Base-by-base conservation (phyloP, 139 green algal genomes). In the Bryopsis sp. region DNA sequence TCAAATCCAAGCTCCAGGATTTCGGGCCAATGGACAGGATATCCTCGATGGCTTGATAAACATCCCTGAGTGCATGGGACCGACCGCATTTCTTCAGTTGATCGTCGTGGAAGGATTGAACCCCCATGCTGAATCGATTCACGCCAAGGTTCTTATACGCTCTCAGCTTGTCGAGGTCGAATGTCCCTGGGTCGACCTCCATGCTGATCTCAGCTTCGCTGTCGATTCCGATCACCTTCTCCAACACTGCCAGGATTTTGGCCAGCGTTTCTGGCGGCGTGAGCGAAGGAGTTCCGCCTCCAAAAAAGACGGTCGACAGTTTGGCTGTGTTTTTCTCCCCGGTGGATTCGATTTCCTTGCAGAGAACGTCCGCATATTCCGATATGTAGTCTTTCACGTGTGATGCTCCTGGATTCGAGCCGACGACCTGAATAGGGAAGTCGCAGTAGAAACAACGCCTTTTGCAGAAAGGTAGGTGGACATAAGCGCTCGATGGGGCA, bases 391-490 rank as follows among this genome's bases (percentile, higher is more conserved):
- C 65, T 59, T 77, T 64, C 28, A 71, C 67, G 4, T 28, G 69
- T 75, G 73, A 54, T 48, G 6, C 28, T 3, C 34, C 7, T 7
- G 36, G 11, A 11, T 39, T 4, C 11, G 19, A 31, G 15, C 88
- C 90, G 3, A 96, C 78, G 0, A 83, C 82, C 8, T 82, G 67
- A 0, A 97, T 88, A 0, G 93, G 88, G 64, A 97, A 98, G 79
- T 97, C 92, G 73, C 93, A 98, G 69, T 98, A 98, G 47, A 85
- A 84, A 81, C 93, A 98, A 33, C 90, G 88, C 7, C 86, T 80
- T 73, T 93, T 92, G 82, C 93, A 98, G 74, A 97, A 98, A 0
- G 93, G 93, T 31, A 97, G 80, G 76, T 98, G 93, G 2, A 98
- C 72, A 69, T 98, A 98, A 8, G 80, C 89, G 43, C 62, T 69